phyloP scores from a whole-genome alignment of 371 early-diverging fungal genomes.

The Mortierella sp. region DNA sequence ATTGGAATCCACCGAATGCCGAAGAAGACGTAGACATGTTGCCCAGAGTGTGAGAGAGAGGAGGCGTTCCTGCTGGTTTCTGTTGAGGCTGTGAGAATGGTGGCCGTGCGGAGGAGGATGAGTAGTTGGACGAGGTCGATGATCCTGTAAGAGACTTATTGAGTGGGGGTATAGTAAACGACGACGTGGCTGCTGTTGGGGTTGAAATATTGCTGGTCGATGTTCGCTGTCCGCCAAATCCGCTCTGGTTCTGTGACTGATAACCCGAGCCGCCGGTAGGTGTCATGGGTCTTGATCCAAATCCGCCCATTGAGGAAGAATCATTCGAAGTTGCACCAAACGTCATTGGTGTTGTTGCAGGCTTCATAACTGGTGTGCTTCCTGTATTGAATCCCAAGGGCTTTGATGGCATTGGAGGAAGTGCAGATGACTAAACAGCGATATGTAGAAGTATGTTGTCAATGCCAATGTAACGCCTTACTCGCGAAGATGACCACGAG shows the following conservation, averaged over 20 bases:
- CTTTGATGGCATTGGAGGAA: constrained; percentile 30
- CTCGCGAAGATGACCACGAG: too few relatives aligned
- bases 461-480: not conserved
- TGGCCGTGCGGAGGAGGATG: constrained; percentile 20
- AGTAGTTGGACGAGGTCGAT: constrained; percentile 21
- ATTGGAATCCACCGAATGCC: constrained; percentile 58
- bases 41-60: constrained; percentile 53
- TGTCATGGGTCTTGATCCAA: constrained; percentile 44
- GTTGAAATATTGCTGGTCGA: constrained; percentile 14
- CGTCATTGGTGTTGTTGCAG: constrained; percentile 42
- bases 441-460: not conserved
- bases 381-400: constrained; percentile 31
- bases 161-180: constrained; percentile 58
- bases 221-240: constrained; percentile 21
- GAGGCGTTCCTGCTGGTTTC: constrained; percentile 49
- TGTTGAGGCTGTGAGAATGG: constrained; percentile 56
- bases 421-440: constrained; percentile 32
- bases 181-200: constrained; percentile 38
- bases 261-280: constrained; percentile 28
- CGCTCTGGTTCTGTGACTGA: constrained; percentile 28
- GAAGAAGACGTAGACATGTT: constrained; percentile 51
- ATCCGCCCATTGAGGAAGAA: constrained; percentile 16
- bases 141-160: constrained; percentile 35
- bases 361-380: constrained; percentile 39
- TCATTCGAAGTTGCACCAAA: constrained; percentile 53